A percentile compares a stretch with the other conserved stretches of the same genome.
Evolutionary conservation across 1,284 basidiomycete genomes (phyloP).

Genomic region (Tilletia walkeri): DNA sequence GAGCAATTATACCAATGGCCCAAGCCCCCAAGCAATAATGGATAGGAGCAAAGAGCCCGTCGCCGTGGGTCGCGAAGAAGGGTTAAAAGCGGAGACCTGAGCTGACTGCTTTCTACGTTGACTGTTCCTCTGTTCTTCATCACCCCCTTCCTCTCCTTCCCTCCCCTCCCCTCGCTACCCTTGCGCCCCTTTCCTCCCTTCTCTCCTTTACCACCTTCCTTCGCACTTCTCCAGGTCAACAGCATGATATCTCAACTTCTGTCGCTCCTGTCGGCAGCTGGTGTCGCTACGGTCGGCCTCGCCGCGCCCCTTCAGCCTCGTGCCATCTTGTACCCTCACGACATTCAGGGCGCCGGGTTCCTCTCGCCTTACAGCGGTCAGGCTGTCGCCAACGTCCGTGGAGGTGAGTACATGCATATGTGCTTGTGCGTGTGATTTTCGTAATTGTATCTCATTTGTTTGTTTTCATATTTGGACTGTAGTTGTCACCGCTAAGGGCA

Average conservation of each 20-base stretch:
- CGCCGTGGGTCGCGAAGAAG: no score
- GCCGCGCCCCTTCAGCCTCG: slow-evolving; percentile 34
- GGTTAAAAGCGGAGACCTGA: no score
- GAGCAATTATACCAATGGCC: no score
- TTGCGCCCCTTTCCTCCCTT: neutral
- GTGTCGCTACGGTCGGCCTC: neutral
- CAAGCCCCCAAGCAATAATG: no score
- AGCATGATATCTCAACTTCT: neutral
- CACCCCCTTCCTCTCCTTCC: neutral
- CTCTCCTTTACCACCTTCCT: neutral
- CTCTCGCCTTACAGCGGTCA: slow-evolving; percentile 62
- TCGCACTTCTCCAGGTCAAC: neutral
- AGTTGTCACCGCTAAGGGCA: slow-evolving; percentile 36
- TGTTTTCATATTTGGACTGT: no score
- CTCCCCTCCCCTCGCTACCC: neutral
- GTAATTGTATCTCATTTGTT: no score
- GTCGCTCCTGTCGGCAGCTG: neutral
- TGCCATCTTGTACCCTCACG: slow-evolving; percentile 23
- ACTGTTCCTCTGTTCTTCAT: neutral
- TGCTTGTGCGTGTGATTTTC: no score
- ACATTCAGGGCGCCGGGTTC: slow-evolving; percentile 60
- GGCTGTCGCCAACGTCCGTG: slow-evolving; percentile 58
- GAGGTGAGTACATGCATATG: neutral
- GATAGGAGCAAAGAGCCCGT: no score
- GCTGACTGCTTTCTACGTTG: neutral